Conservation (phyloP, 169 alveolate species). For the Cryptosporidium xiaoi region DNA sequence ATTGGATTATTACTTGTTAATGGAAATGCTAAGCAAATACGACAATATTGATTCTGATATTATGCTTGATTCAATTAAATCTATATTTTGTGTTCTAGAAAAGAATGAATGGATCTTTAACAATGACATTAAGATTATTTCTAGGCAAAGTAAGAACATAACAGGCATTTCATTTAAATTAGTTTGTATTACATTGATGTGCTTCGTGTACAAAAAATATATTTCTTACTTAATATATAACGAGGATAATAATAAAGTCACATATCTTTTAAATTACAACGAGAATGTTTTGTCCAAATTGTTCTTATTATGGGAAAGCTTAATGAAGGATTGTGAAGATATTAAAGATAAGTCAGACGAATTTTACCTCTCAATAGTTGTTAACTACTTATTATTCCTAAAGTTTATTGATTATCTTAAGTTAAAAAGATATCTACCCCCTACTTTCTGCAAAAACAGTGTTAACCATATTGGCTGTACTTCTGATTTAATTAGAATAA, state of each 20-base stretch:
- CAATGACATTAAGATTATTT: conserved; percentile 6
- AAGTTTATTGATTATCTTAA: conserved; percentile 22
- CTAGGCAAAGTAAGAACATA: not conserved
- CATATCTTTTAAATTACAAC: not conserved
- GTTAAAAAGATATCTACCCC: conserved; percentile 20
- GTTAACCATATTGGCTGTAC: not conserved
- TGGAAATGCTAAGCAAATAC: not conserved
- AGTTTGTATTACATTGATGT: conserved; percentile 2
- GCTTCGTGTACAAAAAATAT: conserved; percentile 12
- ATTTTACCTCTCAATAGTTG: not conserved
- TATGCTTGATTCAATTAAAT: not conserved
- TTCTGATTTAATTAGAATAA: not conserved
- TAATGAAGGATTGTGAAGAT: not conserved
- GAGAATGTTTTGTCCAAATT: not conserved
- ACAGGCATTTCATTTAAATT: conserved; percentile 20
- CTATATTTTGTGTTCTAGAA: not conserved
- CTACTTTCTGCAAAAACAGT: not conserved
- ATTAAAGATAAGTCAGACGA: conserved; percentile 6
- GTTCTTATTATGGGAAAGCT: conserved; percentile 6
- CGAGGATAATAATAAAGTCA: not conserved
- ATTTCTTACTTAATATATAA: not conserved
- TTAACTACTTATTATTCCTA: conserved; percentile 16
- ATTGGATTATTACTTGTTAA: conserved; percentile 8
- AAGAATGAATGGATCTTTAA: conserved; percentile 25
- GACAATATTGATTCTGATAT: not conserved